Base-by-base conservation (phyloP, 257 asterid genomes). In the Solanum chmielewskii region DNA sequence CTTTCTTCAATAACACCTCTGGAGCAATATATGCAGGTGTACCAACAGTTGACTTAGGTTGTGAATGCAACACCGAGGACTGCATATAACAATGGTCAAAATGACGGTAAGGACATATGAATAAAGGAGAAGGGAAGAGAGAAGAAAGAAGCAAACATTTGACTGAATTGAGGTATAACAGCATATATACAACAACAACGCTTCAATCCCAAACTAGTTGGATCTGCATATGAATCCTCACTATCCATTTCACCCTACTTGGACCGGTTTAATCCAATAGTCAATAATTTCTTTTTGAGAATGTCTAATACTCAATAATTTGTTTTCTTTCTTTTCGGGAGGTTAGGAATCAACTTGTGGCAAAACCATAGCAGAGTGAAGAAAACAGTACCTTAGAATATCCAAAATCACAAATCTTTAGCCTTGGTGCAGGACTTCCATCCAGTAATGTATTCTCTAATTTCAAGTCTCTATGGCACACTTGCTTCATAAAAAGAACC, bases 11-110 rank as follows among this genome's bases (percentile, higher is more conserved):
- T 89, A 97, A 90, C 90, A 97, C 99, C 86, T 97, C 99, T 1
- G 99, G 99, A 41, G 99, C 99, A 77, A 97, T 97, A 88, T 97
- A 97, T 85, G 99, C 99, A 62, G 99, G 99, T n/a, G 99, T 97
- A 83, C 99, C 99, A 59, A 97, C 99, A 71, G 99, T 97, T 77
- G 99, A 97, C 90, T 97, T 97, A n/a, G 99, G 99, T 89, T 97
- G 99, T 74, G 99, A 97, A 91, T 97, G 99, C 92, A 96, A 94
- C 93, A 97, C 99, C 1, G 99, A 95, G 23, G 99, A 97, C 99
- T 97, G 91, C 87, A 89, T 89, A 78, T 49, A 87, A 83, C n/a
- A 86, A 70, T 44, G 37, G 41, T 23, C 71, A 75, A 39, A 64
- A 47, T 80, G 39, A 33, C 37, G 45, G 66, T 59, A 11, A 85